A percentile compares a stretch with the other conserved stretches of the same genome.
These are phyloP conservation scores for Oryza glumipatula DNA, from an alignment of 176 grass and related monocot genomes.

Conservation along the genomic window DNA sequence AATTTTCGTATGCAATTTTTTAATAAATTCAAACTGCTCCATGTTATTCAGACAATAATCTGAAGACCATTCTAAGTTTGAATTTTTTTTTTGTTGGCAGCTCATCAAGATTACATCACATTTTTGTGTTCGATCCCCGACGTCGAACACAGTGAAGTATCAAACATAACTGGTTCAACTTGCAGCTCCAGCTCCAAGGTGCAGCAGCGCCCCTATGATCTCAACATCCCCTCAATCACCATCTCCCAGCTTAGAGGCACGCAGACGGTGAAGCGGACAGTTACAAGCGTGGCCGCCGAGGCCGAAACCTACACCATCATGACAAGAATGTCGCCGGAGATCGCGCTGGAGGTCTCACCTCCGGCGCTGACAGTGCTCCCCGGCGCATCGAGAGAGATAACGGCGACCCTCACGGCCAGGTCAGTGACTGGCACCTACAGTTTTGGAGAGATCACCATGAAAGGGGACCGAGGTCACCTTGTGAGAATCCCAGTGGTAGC, in stretches of 20 bases:
- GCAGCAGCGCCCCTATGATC: conserved; percentile 56
- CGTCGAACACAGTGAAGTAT: conserved; percentile 63
- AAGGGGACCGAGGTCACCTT: conserved; percentile 78
- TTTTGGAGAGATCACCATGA: conserved; percentile 89
- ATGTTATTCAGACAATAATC: background rate
- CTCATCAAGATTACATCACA: conserved; percentile 82
- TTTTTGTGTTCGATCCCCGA: conserved; percentile 85
- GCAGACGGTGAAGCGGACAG: conserved; percentile 58
- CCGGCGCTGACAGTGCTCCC: conserved; percentile 66
- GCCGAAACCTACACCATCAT: conserved; percentile 76
- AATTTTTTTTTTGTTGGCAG: conserved; percentile 23
- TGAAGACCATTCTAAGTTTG: background rate
- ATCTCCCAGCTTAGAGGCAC: conserved; percentile 77
- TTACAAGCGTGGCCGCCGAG: conserved; percentile 68
- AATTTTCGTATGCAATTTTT: background rate
- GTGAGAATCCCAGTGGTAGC: conserved; percentile 88
- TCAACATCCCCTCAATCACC: conserved; percentile 85
- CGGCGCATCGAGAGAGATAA: conserved; percentile 60
- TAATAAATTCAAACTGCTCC: background rate
- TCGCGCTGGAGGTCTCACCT: conserved; percentile 71
- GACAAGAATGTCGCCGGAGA: conserved; percentile 67
- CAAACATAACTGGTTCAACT: conserved; percentile 61
- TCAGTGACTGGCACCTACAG: conserved; percentile 77
- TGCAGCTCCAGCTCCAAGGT: conserved; percentile 55
- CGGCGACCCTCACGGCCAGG: conserved; percentile 64